phyloP scores from a whole-genome alignment of 371 early-diverging fungal genomes.

The Batrachochytrium dendrobatidis region DNA sequence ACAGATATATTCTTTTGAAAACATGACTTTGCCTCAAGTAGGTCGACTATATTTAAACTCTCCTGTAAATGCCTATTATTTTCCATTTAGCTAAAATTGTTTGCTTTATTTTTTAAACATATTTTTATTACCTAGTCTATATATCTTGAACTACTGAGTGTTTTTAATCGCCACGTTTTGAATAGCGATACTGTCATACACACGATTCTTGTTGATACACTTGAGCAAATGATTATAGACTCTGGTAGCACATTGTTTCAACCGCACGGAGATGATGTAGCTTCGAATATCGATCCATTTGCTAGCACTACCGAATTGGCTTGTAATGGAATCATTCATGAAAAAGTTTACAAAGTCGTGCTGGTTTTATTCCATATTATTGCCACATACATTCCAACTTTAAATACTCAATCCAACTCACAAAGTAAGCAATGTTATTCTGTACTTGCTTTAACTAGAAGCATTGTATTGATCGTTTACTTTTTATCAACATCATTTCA shows the following conservation, averaged over 20 bases:
- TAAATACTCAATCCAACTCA: neutral
- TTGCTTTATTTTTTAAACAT: too few relatives aligned
- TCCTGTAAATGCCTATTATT: too few relatives aligned
- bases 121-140: too few relatives aligned
- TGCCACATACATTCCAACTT: neutral
- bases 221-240: slow-evolving; percentile 16
- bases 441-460: too few relatives aligned
- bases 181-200: slow-evolving; percentile 28
- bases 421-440: too few relatives aligned
- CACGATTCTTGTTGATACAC: slow-evolving; percentile 16
- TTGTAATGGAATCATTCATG: neutral
- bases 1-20: slow-evolving; percentile 14
- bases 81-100: too few relatives aligned
- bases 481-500: too few relatives aligned
- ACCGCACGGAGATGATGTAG: neutral
- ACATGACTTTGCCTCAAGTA: slow-evolving; percentile 14
- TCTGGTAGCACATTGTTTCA: slow-evolving; percentile 10
- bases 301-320: neutral
- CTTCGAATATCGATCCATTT: neutral
- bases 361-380: neutral
- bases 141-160: slow-evolving; percentile 54
- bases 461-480: too few relatives aligned
- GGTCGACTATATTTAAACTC: neutral
- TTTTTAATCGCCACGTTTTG: slow-evolving; percentile 50
- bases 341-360: neutral